Base-by-base conservation (phyloP, 257 asterid species). In the Thymus mandschuricus region DNA sequence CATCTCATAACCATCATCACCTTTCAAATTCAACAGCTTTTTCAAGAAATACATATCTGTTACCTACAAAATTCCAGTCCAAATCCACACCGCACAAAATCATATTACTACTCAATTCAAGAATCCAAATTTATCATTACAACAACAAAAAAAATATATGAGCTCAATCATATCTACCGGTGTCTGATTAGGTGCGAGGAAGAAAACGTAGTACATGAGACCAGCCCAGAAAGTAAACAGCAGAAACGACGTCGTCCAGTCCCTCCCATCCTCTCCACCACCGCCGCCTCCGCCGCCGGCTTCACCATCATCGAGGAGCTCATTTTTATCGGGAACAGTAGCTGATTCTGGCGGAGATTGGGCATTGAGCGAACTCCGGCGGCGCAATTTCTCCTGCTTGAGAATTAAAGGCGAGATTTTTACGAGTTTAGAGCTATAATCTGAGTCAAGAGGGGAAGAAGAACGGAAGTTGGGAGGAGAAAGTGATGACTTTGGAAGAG, bases 1-100 rank as follows among this genome's bases (percentile, higher is more conserved):
- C 98, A 91, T 81, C 75, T 79, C 76, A 81, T 85, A 94, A 13
- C 99, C 99, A 84, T 94, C 99, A 76, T 89, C 97, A 69, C 95
- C 98, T 66, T 73, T 86, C 87, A 94, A 68, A 76, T 84, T 86
- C 60, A 89, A 83, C 49, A 91, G 93, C 77, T 94, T 94, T 66
- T 86, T 81, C 87, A 89, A 54, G 76, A 91, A 87, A 85, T 94
- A 94, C 70, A 21, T 1, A 55, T 91, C 99, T 51, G 88, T 88
- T 5, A 77, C 81, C 99, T 94, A 82, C 66, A 75, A 74, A 38
- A 7, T 38, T 15, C 43, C 0, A 8, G 35, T 46, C 5, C 48
- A 75, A 62, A 62, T 35, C 6, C 61, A 44, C 5, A 52, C 38
- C 38, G 55, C 60, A 68, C 46, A 50, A 6, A 66, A 60, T 66